Conservation (phyloP, 2,329 filamentous ascomycete genomes). For the Diaporthe humulicola region DNA sequence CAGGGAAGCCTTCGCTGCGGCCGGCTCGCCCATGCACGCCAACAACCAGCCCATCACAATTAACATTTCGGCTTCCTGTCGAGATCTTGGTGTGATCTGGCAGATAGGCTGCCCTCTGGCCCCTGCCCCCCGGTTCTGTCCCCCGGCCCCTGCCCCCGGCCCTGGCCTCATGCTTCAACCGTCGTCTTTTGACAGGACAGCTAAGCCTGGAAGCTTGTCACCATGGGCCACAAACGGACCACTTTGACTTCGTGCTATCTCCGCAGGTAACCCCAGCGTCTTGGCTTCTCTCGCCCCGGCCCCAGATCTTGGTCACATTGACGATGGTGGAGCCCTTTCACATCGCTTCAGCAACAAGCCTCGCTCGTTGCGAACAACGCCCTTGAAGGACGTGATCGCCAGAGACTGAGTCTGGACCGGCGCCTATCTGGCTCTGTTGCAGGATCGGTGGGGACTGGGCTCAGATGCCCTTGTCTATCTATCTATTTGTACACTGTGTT, state of each 20-base stretch:
- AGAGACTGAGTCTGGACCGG: not conserved
- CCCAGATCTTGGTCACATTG: conserved; percentile 15
- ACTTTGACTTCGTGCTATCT: conserved; percentile 29
- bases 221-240: conserved; percentile 24
- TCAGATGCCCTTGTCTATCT: not conserved
- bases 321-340: not conserved
- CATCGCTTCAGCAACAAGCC: not conserved
- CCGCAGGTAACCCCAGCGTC: conserved; percentile 10
- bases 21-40: conserved; percentile 7
- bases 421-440: conserved; percentile 14
- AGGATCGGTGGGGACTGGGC: not conserved
- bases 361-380: not conserved
- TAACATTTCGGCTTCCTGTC: conserved; percentile 27
- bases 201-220: conserved; percentile 30
- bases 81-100: conserved; percentile 30
- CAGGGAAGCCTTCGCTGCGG: conserved; percentile 15
- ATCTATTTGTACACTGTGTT: not conserved
- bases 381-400: not conserved
- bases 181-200: conserved; percentile 16
- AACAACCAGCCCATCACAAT: conserved; percentile 28
- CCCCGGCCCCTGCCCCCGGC: conserved; percentile 3
- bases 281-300: not conserved
- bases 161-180: conserved; percentile 13
- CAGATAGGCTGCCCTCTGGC: conserved; percentile 1
- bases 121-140: not conserved